Evolutionary conservation across 73 alveolate species (phyloP), one percentile per base, ranked within the genome.

Genomic region (Tetrahymena thermophila): DNA sequence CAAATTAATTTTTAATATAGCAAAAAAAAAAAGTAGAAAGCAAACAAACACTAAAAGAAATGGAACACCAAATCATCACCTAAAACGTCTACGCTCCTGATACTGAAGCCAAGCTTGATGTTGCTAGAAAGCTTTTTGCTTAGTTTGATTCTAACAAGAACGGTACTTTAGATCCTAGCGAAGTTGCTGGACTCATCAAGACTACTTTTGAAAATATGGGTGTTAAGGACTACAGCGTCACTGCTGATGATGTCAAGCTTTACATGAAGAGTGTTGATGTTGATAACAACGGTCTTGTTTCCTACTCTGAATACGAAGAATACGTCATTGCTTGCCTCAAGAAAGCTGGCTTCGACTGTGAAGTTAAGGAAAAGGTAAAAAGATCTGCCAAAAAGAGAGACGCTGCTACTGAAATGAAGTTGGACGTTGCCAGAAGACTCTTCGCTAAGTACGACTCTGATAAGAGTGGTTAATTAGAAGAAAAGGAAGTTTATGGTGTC

Each of bases 401-500:
- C 31, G 89, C 89, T 71, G 89, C 89, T 34, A 93, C 94, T 34
- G 97, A 95, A 56, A 94, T 85, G 42, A 85, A 94, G 40, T 56
- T 95, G 15, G 97, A 95, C 44, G 97, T 95, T 44, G 97, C 97
- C 37, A 95, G 97, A 93, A 95, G 97, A 95, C 95, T 95, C 31
- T 95, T 95, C 55, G 85, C 95, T 25, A 95, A 85, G 93, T 95
- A 85, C 34, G 97, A 95, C 93, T 43, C 93, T 50, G 97, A 95
- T 43, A 85, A 50, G 50, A 50, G 94, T 85, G 97, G 97, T 34
- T 85, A 43, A 34, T 85, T 95, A 17, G 94, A 94, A 85, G 97
- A 95, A 89, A 57, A 95, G 93, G 97, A 95, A 56, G 97, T 95
- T n/a, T 34, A 31, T 85, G 57, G 38, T 50, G 93, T 55, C 1